Base-by-base conservation (phyloP, 2,329 filamentous ascomycete species). In the Diplocarpon rosae region DNA sequence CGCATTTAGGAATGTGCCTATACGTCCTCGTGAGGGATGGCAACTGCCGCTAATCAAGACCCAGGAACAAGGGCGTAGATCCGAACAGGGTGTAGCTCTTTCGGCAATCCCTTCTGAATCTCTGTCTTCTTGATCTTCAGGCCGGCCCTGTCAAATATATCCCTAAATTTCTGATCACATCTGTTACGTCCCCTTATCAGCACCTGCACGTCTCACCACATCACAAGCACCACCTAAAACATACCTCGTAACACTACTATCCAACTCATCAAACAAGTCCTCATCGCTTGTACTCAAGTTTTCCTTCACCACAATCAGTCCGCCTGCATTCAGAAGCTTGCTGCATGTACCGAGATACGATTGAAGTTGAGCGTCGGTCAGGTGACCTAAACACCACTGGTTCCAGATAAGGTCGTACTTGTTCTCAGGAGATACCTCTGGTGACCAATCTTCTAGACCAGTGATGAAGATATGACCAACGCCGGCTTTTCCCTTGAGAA, bases 371-470 rank as follows among this genome's bases (percentile, higher is more conserved):
- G 64, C 65, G 59, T 95, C 87, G 0, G 76, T 87, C 43, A 95
- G 67, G 62, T 95, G 83, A 17, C 85, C 83, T 7, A 90, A 64
- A 63, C 88, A 95, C 88, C 89, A 95, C 63, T 95, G 89, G 42
- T 76, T 82, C 85, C 86, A 95, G 49, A 95, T 78, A 37, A 95
- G 63, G 60, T 89, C 83, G 63, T 95, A 95, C 39, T 65, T 61
- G 8, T 63, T 56, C 15, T 59, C 59, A 6, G 63, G 58, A 0
- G 62, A 62, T 13, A 64, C 56, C 37, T 59, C 56, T 0, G 56
- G 65, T 1, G 72, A 68, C 85, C 85, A 93, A 24, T 74, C 71
- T 62, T 94, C 82, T 1, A 94, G 66, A 0, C 86, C 85, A 1
- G 81, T 65, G 52, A 83, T 86, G 65, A 77, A 82, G 14, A 94